Percentiles rank a stretch among this genome's conserved stretches.
These are phyloP conservation scores for Xylona heveae DNA, from an alignment of 495 filamentous ascomycete species.

Conservation along the genomic window DNA sequence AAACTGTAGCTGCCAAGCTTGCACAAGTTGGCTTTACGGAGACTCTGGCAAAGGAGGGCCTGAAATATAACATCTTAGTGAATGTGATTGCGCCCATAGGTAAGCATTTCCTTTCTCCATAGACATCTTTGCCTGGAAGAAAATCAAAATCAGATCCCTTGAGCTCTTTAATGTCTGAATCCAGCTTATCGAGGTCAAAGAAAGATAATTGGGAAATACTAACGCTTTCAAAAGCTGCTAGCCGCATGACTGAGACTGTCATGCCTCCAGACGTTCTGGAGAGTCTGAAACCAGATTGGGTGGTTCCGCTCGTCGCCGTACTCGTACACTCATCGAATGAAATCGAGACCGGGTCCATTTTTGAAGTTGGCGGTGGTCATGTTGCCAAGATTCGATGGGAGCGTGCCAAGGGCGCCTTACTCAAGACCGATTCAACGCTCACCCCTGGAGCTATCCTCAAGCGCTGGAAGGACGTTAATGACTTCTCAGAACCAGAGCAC, in stretches of 20 bases:
- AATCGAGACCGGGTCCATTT: conserved; percentile 70
- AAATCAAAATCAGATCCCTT: no score
- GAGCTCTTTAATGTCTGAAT: no score
- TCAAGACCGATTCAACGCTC: conserved; percentile 74
- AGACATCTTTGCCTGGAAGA: not conserved
- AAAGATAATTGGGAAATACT: not conserved
- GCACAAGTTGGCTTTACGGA: conserved; percentile 96
- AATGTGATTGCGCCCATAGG: conserved; percentile 90
- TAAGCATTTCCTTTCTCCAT: conserved; percentile 12
- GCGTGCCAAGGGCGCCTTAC: conserved; percentile 70
- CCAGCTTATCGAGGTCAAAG: not conserved
- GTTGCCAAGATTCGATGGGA: conserved; percentile 92
- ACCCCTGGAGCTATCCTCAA: conserved; percentile 73
- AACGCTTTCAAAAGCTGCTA: conserved; percentile 47
- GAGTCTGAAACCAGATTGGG: conserved; percentile 83
- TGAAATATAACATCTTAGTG: conserved; percentile 93
- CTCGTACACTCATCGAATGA: conserved; percentile 79
- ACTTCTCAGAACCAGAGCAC: conserved; percentile 72
- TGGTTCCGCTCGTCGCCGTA: conserved; percentile 81
- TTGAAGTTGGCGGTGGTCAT: conserved; percentile 85
- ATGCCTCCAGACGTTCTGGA: conserved; percentile 91
- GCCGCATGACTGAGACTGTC: conserved; percentile 90
- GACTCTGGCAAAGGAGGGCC: conserved; percentile 90
- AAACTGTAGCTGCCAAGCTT: conserved; percentile 64
- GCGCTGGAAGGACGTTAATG: conserved; percentile 71